Evolutionary conservation across 2,329 filamentous ascomycete genomes (phyloP).

Genomic region (Pseudomassariella vexata): DNA sequence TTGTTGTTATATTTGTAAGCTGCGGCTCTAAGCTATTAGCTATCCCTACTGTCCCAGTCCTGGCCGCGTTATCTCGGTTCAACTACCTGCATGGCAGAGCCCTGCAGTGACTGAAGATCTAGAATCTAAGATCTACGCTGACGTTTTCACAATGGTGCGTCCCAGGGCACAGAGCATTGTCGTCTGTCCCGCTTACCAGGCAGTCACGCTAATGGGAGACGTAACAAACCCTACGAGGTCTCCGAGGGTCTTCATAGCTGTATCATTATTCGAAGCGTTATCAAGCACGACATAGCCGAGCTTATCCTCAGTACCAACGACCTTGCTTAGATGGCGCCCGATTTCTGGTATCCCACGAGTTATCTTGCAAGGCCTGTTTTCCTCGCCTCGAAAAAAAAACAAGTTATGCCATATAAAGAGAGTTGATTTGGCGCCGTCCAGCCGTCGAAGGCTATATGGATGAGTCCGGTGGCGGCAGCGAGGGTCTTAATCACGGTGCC

Average conservation of each 20-base stretch:
- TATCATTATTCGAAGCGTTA: conserved; percentile 1
- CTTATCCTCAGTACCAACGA: neutral
- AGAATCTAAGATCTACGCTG: too few species aligned
- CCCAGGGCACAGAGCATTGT: too few species aligned
- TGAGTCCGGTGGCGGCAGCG: neutral
- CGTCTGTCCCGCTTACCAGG: too few species aligned
- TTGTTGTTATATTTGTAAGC: too few species aligned
- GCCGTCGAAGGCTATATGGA: conserved; percentile 13
- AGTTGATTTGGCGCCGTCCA: conserved; percentile 8
- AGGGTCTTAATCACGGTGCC: neutral
- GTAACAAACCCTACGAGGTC: neutral
- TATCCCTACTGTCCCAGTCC: too few species aligned
- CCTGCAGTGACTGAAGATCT: too few species aligned
- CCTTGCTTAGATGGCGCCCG: conserved; percentile 5
- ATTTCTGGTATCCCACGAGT: conserved; percentile 11
- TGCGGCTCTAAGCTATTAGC: too few species aligned
- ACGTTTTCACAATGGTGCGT: too few species aligned
- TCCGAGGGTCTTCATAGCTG: neutral
- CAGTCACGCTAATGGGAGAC: too few species aligned
- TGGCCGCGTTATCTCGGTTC: too few species aligned
- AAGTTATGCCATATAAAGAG: conserved; percentile 12
- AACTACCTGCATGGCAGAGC: too few species aligned
- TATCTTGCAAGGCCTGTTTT: conserved; percentile 12
- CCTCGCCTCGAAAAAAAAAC: conserved; percentile 11
- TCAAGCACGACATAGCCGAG: neutral